phyloP scores from a whole-genome alignment of 164 flowering plant genomes.

The Amborella trichopoda region DNA sequence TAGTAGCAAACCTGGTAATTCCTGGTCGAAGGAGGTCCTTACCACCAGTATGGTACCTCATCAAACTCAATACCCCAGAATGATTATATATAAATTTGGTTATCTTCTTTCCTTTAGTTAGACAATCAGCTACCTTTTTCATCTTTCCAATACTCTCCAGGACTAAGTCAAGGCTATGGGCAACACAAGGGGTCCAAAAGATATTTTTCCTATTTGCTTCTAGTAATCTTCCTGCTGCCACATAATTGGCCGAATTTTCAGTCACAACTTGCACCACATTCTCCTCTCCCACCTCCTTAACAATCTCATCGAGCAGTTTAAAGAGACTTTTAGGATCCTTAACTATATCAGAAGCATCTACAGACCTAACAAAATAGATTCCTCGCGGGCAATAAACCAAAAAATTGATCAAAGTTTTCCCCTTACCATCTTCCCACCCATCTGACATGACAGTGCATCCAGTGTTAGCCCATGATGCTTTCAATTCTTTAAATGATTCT shows the following conservation, averaged over 20 bases:
- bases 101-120: background rate
- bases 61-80: background rate
- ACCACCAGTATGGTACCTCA: constrained; percentile 1
- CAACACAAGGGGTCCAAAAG: constrained; percentile 10
- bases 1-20: constrained; percentile 1
- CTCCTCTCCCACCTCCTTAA: constrained; percentile 72
- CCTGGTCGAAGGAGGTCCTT: constrained; percentile 1
- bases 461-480: constrained; percentile 45
- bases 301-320: constrained; percentile 57
- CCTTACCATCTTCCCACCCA: constrained; percentile 57
- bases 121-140: background rate
- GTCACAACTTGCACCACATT: constrained; percentile 79
- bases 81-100: constrained; percentile 3
- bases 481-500: constrained; percentile 36
- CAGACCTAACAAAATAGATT: constrained; percentile 45
- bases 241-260: constrained; percentile 48
- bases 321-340: constrained; percentile 47
- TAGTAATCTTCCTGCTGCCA: constrained; percentile 20
- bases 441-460: constrained; percentile 76
- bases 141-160: background rate
- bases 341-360: constrained; percentile 48
- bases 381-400: constrained; percentile 64
- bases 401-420: constrained; percentile 48
- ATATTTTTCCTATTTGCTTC: constrained; percentile 1
- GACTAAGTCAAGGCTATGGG: constrained; percentile 3